Evolutionary conservation across 805 yeast genomes (phyloP), one percentile per base, ranked within the genome.

Genomic region (Debaryomyces hansenii): DNA sequence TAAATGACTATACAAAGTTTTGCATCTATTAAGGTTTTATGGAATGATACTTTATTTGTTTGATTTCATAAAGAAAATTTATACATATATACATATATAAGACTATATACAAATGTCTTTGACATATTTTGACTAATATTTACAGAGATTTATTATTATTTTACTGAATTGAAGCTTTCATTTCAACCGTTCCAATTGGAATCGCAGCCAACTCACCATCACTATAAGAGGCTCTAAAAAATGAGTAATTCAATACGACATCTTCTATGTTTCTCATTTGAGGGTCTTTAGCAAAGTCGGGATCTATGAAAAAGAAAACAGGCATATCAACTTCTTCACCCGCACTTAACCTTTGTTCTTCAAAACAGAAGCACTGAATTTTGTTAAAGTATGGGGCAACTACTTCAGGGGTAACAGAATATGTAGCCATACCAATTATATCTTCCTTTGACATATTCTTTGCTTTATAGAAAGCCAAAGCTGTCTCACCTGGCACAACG

Each of bases 281-380:
- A 4, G 99, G 97, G 62, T 91, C 98, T 48, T 84, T 82, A 38
- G 94, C 94, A 66, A 87, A 92, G 55, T 91, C 98, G 0, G 98
- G 98, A 63, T 91, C 98, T 38, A 91, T 88, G 66, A 91, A 91
- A 78, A 91, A 94, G 70, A 94, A 94, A 7, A 94, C 89, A 0
- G 99, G 99, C 99, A 94, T 94, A 63, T 94, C 99, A 14, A 94
- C 96, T 63, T 94, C 97, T 68, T 94, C 99, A 7, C 97, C 97
- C 2, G 97, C 96, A 45, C 83, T 78, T 53, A 94, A 74, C 66
- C 88, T 80, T 67, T 94, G 99, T 64, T 94, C 99, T 71, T 94
- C 99, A 61, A 94, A 94, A 63, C 99, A 94, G 70, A 94, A 94
- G 67, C 99, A 94, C 66, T 94, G 99, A 59, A 94, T 94, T 68